Base-by-base conservation (phyloP, 1,284 basidiomycete genomes). In the Cryptococcus sp. region DNA sequence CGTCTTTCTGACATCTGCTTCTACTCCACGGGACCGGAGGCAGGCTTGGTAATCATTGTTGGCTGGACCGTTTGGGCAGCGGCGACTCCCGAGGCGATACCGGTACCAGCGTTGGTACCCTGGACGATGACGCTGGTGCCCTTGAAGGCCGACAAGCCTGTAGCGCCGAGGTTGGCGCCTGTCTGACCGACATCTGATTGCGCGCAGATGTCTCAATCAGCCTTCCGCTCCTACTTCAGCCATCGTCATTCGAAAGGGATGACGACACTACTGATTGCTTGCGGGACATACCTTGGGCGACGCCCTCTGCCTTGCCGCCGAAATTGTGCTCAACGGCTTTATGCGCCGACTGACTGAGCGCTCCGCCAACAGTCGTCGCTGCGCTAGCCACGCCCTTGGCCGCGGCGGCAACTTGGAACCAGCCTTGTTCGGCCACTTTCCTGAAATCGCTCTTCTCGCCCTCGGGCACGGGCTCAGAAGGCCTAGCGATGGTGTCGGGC, bases 361-460 rank as follows among this genome's bases (percentile, higher is more conserved):
- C 67, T 5, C 61, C 62, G 22, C 68, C 73, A 5, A 77, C 71
- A 5, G 67, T 67, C 13, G 54, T 65, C 10, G 73, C 70, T 3
- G 72, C 76, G 10, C 57, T 52, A 13, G 70, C 73, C 3, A 73
- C 61, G 10, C 73, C 76, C 47, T 67, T 66, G 11, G 73, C 76
- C 16, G 71, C 74, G 22, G 78, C 66, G 0, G 68, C 67, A 2
- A 70, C 69, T 61, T 79, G 73, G 25, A 68, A 63, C 75, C 75
- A 79, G 5, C 60, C 63, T 41, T 67, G 65, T 46, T 74, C 67
- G 25, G 70, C 70, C 15, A 66, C 52, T 39, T 73, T 68, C 42
- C 65, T 56, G 27, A 67, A 38, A 2, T 68, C 65, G 15, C 53
- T 41, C 61, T 72, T 73, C n/a, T 72, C 62, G 42, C 45, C 58